Evolutionary conservation across 805 yeast species (phyloP), one percentile per base, ranked within the genome.

Genomic region (Myxozyma udenii): DNA sequence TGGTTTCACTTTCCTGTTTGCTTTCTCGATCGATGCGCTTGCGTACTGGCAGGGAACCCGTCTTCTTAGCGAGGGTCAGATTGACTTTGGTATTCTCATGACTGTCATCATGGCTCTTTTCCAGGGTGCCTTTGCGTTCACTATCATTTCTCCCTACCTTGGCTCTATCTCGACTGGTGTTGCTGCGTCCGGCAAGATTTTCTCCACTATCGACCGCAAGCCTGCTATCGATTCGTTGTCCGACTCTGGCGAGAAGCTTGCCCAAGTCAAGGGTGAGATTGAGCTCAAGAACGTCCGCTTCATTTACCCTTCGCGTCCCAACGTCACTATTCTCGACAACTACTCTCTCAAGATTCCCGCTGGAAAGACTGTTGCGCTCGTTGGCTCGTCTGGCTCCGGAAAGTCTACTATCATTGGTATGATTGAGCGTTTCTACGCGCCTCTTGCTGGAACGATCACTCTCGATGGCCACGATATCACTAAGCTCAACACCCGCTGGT

Each of bases 291-390:
- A 64, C 40, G 61, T 66, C 25, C 50, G 51, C 30, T 66, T 66
- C 41, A 58, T 64, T 23, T 66, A 66, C 36, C 69, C 69, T 1
- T 60, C 69, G 6, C 60, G 69, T 6, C 66, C 68, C 2, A 61
- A 64, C 23, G 66, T 63, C 18, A 51, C 61, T n/a, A 62, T 66
- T n/a, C 46, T 67, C 14, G 45, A 54, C 7, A 55, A 65, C 50
- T 55, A 63, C 44, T 43, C 51, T 22, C 62, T 66, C 23, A 40
- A 46, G 12, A 42, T 67, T 79, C 89, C 90, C 5, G 85, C 91
- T 1, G 96, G 96, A 9, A 68, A 81, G 62, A 87, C 85, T 61
- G 91, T 88, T 36, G 96, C 96, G 11, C 79, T 88, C 60, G 96
- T 88, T 19, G 96, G 96, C 1, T 83, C 95, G 89, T 2, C 83